Conservation (phyloP, 2,329 filamentous ascomycete genomes). For the Mycogone perniciosa region DNA sequence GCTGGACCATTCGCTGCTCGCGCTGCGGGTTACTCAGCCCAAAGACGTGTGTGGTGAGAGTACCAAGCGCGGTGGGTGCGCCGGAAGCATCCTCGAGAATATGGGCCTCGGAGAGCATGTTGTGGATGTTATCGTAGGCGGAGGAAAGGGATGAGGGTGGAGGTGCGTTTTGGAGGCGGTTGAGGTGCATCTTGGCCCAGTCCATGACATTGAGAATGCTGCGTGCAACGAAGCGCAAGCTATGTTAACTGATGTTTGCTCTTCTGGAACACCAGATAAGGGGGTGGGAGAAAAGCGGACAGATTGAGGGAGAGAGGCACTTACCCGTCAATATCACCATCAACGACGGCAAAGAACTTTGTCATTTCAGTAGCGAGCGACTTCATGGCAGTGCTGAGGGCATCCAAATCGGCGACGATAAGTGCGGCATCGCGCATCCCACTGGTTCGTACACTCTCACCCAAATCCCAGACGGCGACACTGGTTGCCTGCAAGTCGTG, state of each 20-base stretch:
- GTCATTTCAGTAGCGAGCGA: conserved; percentile 79
- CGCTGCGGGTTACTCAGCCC: conserved; percentile 76
- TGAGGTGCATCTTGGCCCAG: conserved; percentile 83
- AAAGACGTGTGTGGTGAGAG: conserved; percentile 64
- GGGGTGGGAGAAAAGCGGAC: not conserved
- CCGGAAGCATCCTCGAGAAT: conserved; percentile 50
- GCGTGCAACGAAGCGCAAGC: conserved; percentile 18
- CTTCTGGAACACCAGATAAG: conserved; percentile 8
- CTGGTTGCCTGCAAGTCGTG: conserved; percentile 85
- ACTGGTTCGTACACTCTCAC: conserved; percentile 79
- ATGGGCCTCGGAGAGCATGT: conserved; percentile 59
- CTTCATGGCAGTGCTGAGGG: conserved; percentile 78
- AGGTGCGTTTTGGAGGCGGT: conserved; percentile 57
- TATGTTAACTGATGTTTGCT: conserved; percentile 9
- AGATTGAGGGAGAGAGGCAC: conserved; percentile 18
- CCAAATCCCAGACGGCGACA: conserved; percentile 89
- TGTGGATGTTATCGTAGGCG: conserved; percentile 78
- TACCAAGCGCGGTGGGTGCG: conserved; percentile 61
- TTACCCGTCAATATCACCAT: conserved; percentile 82
- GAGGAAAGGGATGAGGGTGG: conserved; percentile 54
- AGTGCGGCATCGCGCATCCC: conserved; percentile 86
- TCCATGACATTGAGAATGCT: conserved; percentile 93
- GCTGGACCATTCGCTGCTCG: conserved; percentile 72
- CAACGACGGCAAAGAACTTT: conserved; percentile 87
- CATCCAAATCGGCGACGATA: conserved; percentile 80